These are phyloP conservation scores for Eremochloa ophiuroides DNA, from an alignment of 176 grass and related monocot genomes.

Conservation along the genomic window DNA sequence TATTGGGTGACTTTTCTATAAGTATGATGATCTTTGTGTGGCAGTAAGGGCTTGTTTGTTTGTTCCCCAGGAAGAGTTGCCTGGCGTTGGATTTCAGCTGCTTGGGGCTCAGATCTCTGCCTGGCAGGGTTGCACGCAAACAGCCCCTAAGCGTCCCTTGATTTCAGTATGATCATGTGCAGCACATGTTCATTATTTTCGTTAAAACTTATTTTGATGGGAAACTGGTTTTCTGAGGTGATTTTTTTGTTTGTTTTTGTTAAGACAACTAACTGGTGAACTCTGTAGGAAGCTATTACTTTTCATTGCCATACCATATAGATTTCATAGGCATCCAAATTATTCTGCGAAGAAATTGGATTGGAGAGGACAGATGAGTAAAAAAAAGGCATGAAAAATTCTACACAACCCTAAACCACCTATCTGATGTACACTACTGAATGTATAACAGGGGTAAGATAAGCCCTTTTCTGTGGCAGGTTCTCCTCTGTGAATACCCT, in stretches of 20 bases:
- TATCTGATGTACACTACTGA: slow-evolving; percentile 16
- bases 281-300: neutral
- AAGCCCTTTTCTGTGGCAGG: neutral
- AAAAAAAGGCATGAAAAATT: slow-evolving; percentile 12
- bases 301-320: slow-evolving; percentile 10
- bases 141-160: neutral
- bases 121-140: too few relatives aligned
- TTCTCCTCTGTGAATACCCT: slow-evolving; percentile 18
- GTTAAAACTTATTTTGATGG: neutral
- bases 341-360: slow-evolving; percentile 4
- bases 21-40: slow-evolving; percentile 9
- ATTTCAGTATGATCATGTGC: slow-evolving; percentile 14
- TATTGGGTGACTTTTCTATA: neutral
- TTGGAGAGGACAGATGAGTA: neutral
- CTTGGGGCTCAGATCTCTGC: too few relatives aligned
- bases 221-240: neutral
- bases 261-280: slow-evolving; percentile 2
- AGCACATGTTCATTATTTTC: slow-evolving; percentile 5
- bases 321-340: neutral
- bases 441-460: slow-evolving; percentile 15
- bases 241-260: slow-evolving; percentile 6
- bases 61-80: too few relatives aligned
- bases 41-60: neutral
- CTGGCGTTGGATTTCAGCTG: too few relatives aligned
- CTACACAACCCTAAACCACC: slow-evolving; percentile 26